Conservation (phyloP, 2,329 filamentous ascomycete species). For the Aotearoamyces nothofagi region DNA sequence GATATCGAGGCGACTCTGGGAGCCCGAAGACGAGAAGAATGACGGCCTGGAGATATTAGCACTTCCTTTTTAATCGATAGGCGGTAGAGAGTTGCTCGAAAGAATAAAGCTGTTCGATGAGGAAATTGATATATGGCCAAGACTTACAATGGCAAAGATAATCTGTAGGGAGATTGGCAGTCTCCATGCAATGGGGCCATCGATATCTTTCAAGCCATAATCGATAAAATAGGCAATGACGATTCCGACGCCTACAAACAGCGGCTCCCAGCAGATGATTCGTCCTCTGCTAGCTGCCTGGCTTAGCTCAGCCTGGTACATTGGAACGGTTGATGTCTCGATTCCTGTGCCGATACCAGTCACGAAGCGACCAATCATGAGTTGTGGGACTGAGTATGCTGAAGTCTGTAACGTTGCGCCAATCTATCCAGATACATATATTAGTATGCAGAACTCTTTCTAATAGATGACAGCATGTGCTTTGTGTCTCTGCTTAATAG, state of each 20-base stretch:
- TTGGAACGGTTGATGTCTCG: constrained; percentile 22
- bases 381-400: constrained; percentile 21
- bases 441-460: too few relatives aligned
- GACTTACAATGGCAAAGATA: constrained; percentile 13
- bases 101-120: too few relatives aligned
- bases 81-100: too few relatives aligned
- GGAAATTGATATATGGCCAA: too few relatives aligned
- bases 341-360: constrained; percentile 10
- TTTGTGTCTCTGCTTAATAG: constrained; percentile 3
- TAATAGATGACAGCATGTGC: constrained; percentile 1
- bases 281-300: constrained; percentile 27
- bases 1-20: constrained; percentile 17
- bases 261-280: constrained; percentile 25
- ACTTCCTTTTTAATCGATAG: too few relatives aligned
- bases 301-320: constrained; percentile 29
- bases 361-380: constrained; percentile 25
- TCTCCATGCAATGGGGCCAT: constrained; percentile 12
- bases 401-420: constrained; percentile 13
- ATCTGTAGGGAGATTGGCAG: constrained; percentile 17
- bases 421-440: too few relatives aligned
- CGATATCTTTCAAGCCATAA: constrained; percentile 15
- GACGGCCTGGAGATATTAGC: too few relatives aligned
- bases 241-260: constrained; percentile 16
- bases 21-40: constrained; percentile 13
- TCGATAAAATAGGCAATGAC: constrained; percentile 15